Percentiles rank a stretch among this genome's conserved stretches.
These are phyloP conservation scores for Prunus armeniaca DNA, from an alignment of 306 rosid genomes.

Conservation along the genomic window DNA sequence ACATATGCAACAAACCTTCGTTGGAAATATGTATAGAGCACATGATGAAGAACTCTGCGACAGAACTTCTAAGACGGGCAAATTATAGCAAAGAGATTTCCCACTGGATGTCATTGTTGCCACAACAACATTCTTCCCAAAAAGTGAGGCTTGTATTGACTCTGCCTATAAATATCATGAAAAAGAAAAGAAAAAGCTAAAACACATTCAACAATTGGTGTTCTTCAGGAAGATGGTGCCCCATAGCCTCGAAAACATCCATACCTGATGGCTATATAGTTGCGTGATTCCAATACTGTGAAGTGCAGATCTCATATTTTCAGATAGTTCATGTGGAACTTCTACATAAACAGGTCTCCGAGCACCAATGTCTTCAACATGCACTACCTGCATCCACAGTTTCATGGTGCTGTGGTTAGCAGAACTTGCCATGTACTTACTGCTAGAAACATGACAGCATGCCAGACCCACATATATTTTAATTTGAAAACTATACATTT, in stretches of 20 bases:
- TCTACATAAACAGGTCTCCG: conserved; percentile 57
- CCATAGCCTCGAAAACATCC: conserved; percentile 24
- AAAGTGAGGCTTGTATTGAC: conserved; percentile 71
- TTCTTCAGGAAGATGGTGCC: conserved; percentile 19
- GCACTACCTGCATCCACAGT: conserved; percentile 65
- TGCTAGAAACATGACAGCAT: conserved; percentile 11
- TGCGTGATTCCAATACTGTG: conserved; percentile 59
- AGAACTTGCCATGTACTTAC: background rate
- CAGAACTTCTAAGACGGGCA: conserved; percentile 74
- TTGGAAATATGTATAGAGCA: conserved; percentile 88
- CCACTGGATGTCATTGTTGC: conserved; percentile 98
- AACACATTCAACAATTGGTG: conserved; percentile 18
- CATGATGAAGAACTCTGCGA: conserved; percentile 52
- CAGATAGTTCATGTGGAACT: conserved; percentile 58
- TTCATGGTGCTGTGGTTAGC: conserved; percentile 28
- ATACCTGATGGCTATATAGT: conserved; percentile 88
- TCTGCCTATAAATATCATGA: conserved; percentile 48
- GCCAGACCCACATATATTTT: background rate
- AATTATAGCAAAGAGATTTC: conserved; percentile 90
- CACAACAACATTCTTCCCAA: conserved; percentile 71
- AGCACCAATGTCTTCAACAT: conserved; percentile 66
- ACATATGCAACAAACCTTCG: conserved; percentile 62
- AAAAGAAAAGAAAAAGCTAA: conserved; percentile 3
- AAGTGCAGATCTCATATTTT: conserved; percentile 58
- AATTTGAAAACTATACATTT: background rate